These are phyloP conservation scores for Phytophthora meadii DNA, from an alignment of 352 stramenopile species.

Conservation along the genomic window DNA sequence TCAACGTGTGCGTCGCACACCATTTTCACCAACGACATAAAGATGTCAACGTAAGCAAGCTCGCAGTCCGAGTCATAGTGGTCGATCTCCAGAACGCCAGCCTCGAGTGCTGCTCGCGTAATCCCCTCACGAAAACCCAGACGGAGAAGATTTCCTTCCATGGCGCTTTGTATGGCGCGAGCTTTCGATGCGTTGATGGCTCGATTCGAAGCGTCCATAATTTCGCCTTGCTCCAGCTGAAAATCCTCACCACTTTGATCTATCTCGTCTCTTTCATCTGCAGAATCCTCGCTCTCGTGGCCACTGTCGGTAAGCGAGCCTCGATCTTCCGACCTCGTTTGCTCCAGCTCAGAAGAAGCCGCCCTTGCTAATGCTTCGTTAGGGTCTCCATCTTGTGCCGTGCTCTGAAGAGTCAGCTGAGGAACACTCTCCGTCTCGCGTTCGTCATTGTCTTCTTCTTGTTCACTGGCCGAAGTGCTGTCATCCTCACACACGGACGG, in stretches of 20 bases:
- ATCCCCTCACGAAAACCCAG: slow-evolving; percentile 61
- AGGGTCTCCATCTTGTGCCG: slow-evolving; percentile 4
- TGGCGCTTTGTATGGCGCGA: slow-evolving; percentile 60
- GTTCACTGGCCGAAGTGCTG: slow-evolving; percentile 35
- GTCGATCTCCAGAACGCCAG: slow-evolving; percentile 66
- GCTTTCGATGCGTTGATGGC: slow-evolving; percentile 74
- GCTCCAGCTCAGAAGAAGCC: background rate
- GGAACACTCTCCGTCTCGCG: slow-evolving; percentile 24
- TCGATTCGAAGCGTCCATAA: slow-evolving; percentile 54
- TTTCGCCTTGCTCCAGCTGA: slow-evolving; percentile 33
- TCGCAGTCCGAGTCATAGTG: slow-evolving; percentile 79
- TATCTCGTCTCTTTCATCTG: slow-evolving; percentile 6
- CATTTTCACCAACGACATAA: slow-evolving; percentile 77
- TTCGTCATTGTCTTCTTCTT: slow-evolving; percentile 23
- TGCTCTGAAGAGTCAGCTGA: slow-evolving; percentile 6
- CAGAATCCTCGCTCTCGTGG: slow-evolving; percentile 11
- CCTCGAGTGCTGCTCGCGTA: slow-evolving; percentile 56
- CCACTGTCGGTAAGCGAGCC: slow-evolving; percentile 7
- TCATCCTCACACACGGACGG: slow-evolving; percentile 23
- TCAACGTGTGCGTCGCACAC: slow-evolving; percentile 77
- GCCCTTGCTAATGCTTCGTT: slow-evolving; percentile 10
- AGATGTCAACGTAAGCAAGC: slow-evolving; percentile 84
- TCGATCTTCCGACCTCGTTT: background rate
- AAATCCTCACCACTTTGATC: slow-evolving; percentile 6
- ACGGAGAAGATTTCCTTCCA: slow-evolving; percentile 51